Conservation (phyloP, 2,329 filamentous ascomycete genomes). For the Elsinoe fawcettii region DNA sequence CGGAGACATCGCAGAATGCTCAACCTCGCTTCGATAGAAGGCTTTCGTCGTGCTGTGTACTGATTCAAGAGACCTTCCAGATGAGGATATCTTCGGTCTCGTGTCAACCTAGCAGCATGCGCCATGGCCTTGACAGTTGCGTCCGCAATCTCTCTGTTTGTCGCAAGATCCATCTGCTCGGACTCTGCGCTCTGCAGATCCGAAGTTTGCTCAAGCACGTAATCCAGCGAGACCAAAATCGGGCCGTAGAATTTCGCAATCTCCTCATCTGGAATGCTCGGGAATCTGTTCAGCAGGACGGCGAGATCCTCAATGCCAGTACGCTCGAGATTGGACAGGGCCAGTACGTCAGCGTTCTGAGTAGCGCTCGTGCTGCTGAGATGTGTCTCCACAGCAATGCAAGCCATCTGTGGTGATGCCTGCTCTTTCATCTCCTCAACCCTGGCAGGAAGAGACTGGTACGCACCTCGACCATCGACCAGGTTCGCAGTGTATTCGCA, state of each 20-base stretch:
- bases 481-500: slow-evolving; percentile 82
- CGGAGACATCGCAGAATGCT: slow-evolving; percentile 16
- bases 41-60: slow-evolving; percentile 16
- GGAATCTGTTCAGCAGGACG: slow-evolving; percentile 68
- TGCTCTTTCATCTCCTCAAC: slow-evolving; percentile 37
- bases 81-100: slow-evolving; percentile 17
- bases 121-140: slow-evolving; percentile 17
- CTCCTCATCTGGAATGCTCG: slow-evolving; percentile 94
- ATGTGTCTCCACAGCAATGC: slow-evolving; percentile 72
- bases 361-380: slow-evolving; percentile 93
- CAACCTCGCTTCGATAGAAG: slow-evolving; percentile 15
- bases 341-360: slow-evolving; percentile 46
- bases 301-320: slow-evolving; percentile 46
- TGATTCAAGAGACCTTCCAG: slow-evolving; percentile 16
- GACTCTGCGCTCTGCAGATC: not conserved
- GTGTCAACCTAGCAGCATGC: slow-evolving; percentile 16
- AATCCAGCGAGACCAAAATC: slow-evolving; percentile 15
- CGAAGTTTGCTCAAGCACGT: slow-evolving; percentile 11
- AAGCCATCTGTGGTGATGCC: slow-evolving; percentile 57
- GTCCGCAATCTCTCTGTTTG: slow-evolving; percentile 14
- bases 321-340: slow-evolving; percentile 13
- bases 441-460: slow-evolving; percentile 68
- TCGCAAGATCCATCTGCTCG: not conserved
- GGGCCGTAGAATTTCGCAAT: slow-evolving; percentile 79
- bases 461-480: slow-evolving; percentile 69